A percentile compares a stretch with the other conserved stretches of the same genome.
Conservation (phyloP, 192 early-diverging fungal species). For the Gaertneriomyces sp. region DNA sequence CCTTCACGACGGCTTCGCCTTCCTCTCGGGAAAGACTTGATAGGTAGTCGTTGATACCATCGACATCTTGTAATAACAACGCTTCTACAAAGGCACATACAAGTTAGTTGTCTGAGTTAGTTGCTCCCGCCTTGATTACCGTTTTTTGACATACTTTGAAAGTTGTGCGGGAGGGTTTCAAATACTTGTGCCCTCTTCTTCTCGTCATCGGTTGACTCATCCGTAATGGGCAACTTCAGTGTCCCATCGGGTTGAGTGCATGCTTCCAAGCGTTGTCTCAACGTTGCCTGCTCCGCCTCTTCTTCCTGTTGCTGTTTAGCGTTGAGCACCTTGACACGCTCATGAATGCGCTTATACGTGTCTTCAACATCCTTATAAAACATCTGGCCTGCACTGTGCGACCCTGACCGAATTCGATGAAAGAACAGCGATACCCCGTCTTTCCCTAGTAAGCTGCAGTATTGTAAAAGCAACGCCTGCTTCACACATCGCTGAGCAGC, state of each 20-base stretch:
- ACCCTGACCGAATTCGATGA: slow-evolving; percentile 43
- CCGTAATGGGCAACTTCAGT: slow-evolving; percentile 65
- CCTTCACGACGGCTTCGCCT: slow-evolving; percentile 72
- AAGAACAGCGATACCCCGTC: slow-evolving; percentile 86
- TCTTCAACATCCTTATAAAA: slow-evolving; percentile 83
- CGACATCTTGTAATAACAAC: slow-evolving; percentile 69
- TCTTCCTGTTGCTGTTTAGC: slow-evolving; percentile 47
- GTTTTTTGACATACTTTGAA: slow-evolving; percentile 47
- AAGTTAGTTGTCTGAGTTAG: slow-evolving; percentile 9
- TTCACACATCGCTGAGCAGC: slow-evolving; percentile 72
- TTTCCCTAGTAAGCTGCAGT: slow-evolving; percentile 74
- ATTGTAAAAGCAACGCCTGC: slow-evolving; percentile 81
- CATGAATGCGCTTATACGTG: slow-evolving; percentile 76
- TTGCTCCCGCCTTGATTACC: neutral
- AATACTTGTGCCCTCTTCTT: slow-evolving; percentile 64
- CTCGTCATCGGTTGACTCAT: slow-evolving; percentile 55
- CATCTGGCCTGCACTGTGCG: slow-evolving; percentile 64
- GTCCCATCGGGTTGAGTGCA: slow-evolving; percentile 72
- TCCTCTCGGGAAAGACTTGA: slow-evolving; percentile 63
- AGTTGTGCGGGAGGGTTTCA: slow-evolving; percentile 60
- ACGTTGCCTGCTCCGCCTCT: slow-evolving; percentile 36
- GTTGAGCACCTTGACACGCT: slow-evolving; percentile 67
- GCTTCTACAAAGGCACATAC: slow-evolving; percentile 46
- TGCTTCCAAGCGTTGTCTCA: slow-evolving; percentile 61
- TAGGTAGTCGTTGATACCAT: slow-evolving; percentile 79